Evolutionary conservation across 1,284 basidiomycete species (phyloP), one percentile per base, ranked within the genome.

Genomic region (Austroboletus rostrupii): DNA sequence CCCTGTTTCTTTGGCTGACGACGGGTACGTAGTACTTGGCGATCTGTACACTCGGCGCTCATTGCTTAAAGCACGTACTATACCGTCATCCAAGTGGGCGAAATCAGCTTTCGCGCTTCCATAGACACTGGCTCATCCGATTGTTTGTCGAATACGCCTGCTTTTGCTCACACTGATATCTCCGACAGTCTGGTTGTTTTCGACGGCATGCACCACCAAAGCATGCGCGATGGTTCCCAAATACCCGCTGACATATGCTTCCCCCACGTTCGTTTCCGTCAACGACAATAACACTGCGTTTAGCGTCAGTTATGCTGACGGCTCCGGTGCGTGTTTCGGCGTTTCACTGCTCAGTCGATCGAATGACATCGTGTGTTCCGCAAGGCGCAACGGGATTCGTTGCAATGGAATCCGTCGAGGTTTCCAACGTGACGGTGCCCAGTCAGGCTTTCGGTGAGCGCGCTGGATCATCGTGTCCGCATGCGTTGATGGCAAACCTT

Each of bases 81-180:
- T 58, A 70, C 76, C 16, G 65, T 86, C 39, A 71, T 87, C 43
- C 66, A 75, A 52, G 69, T 75, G 36, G 87, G 86, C 36, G 70
- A 73, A 52, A 77, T 86, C 54, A 79, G 68, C 58, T 85, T 88
- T 57, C 81, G 85, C 16, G 77, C 83, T n/a, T 78, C 79, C 1
- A 67, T 90, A 37, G 87, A 90, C 64, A 89, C 87, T 1, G 88
- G 74, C n/a, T 90, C 87, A 5, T 76, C 86, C 12, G 62, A 64
- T 32, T 37, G 62, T 1, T 20, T 37, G 35, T 52, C 41, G 9
- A 26, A 37, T 39, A n/a, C 36, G 16, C n/a, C 16, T 36, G 1
- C 6, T 10, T 26, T 20, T 40, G 28, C 49, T 57, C 12, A 37
- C 37, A 16, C 35, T 36, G 3, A 16, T 26, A 19, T 32, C 17